These are phyloP conservation scores for Friedmanniomyces endolithicus DNA, from an alignment of 495 filamentous ascomycete species.

Conservation along the genomic window DNA sequence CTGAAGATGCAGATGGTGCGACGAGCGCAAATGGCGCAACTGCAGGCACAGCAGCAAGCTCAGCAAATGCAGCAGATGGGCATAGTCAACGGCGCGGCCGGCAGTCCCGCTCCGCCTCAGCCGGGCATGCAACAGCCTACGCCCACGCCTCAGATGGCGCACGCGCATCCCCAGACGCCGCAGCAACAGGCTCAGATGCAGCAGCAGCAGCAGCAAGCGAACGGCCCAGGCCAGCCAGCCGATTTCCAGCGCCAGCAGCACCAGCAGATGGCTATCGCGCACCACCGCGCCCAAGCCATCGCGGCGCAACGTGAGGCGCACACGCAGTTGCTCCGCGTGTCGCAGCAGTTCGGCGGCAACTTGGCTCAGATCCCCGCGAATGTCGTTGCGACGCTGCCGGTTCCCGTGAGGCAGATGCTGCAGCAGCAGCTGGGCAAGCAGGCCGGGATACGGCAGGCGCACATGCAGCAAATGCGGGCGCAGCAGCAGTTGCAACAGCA, in stretches of 20 bases:
- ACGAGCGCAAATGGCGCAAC: background rate
- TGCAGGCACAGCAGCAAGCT: constrained; percentile 7
- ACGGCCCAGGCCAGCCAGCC: background rate
- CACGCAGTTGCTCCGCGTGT: background rate
- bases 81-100: constrained; percentile 6
- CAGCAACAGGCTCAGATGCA: constrained; percentile 8
- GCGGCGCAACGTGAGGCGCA: constrained; percentile 1
- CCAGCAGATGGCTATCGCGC: constrained; percentile 3
- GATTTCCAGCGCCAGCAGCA: constrained; percentile 27
- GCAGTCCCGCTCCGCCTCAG: constrained; percentile 1
- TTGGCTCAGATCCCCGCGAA: constrained; percentile 5
- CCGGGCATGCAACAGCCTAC: background rate
- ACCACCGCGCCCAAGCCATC: background rate
- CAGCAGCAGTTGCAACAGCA: constrained; percentile 5
- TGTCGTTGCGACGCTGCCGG: background rate
- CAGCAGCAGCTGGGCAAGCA: background rate
- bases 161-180: constrained; percentile 10
- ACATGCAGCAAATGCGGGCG: background rate
- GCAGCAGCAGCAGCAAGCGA: background rate
- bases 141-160: constrained; percentile 13
- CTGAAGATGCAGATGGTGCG: background rate
- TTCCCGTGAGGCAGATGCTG: background rate
- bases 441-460: background rate
- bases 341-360: constrained; percentile 2
- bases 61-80: constrained; percentile 7